Percentiles rank a stretch among this genome's conserved stretches.
Evolutionary conservation across 75 land plant species (phyloP).

Genomic region (Picea glauca): DNA sequence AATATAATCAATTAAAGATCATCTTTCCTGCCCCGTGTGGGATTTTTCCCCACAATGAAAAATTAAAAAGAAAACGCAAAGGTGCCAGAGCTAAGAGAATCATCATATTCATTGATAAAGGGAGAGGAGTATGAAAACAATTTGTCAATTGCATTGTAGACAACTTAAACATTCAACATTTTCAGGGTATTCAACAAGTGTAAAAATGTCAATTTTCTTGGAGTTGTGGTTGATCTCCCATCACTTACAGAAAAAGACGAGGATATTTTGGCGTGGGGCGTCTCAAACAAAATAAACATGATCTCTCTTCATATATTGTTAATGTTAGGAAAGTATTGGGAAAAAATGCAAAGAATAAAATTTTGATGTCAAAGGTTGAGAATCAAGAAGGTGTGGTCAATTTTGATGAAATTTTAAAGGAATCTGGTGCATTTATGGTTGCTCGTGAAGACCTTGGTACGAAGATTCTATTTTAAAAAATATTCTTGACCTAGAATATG

Average conservation of each 20-base stretch:
- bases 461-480: conserved; percentile 78
- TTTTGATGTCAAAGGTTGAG: conserved; percentile 68
- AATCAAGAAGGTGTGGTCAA: conserved; percentile 71
- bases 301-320: conserved; percentile 62
- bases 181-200: conserved; percentile 13
- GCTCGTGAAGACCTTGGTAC: conserved; percentile 70
- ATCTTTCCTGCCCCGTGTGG: no score
- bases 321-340: conserved; percentile 60
- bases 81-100: no score
- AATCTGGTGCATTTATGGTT: conserved; percentile 73
- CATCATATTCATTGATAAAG: no score
- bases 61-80: no score
- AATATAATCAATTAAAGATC: no score
- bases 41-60: no score
- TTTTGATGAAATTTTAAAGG: conserved; percentile 65
- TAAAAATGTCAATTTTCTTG: conserved; percentile 68
- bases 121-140: no score
- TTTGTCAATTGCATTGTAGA: no score
- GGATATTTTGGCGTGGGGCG: conserved; percentile 61
- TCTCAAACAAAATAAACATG: conserved; percentile 45
- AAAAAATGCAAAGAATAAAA: conserved; percentile 35
- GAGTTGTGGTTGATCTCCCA: conserved; percentile 67
- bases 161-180: no score
- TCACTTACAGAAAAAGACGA: conserved; percentile 65
- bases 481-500: conserved; percentile 70